phyloP scores from a whole-genome alignment of 306 rosid species.

The Vigna mungo region DNA sequence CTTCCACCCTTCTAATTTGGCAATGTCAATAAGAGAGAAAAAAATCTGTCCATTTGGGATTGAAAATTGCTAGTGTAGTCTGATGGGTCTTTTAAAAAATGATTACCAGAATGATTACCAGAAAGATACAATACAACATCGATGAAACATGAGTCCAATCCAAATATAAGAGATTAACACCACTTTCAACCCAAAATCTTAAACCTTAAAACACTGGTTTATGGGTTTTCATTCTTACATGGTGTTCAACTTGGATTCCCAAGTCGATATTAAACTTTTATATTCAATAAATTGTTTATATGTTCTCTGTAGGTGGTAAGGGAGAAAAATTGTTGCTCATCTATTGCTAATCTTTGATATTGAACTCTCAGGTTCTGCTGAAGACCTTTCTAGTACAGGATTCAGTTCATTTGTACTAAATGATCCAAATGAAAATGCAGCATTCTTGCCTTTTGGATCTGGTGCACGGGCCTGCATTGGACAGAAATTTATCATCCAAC shows the following conservation, averaged over 20 bases:
- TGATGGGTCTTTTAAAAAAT: no score
- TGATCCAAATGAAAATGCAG: conserved; percentile 67
- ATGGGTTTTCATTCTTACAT: no score
- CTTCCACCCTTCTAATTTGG: background rate
- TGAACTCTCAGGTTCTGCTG: conserved; percentile 51
- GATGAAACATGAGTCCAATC: no score
- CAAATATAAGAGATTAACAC: no score
- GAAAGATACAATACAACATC: no score
- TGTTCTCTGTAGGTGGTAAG: conserved; percentile 1
- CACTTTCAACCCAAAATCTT: rapidly evolving
- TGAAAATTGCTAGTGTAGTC: conserved; percentile 20
- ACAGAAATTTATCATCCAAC: conserved; percentile 70
- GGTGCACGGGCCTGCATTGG: conserved; percentile 80
- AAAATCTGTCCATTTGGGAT: background rate
- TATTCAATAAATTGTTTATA: background rate
- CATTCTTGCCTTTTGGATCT: conserved; percentile 84
- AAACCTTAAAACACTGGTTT: no score
- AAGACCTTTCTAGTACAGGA: conserved; percentile 42
- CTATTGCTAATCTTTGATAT: conserved; percentile 34
- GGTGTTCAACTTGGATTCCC: no score
- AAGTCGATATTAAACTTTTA: background rate
- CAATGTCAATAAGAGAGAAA: background rate
- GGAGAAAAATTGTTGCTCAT: background rate
- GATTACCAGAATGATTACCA: rapidly evolving
- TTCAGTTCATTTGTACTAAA: conserved; percentile 56